Base-by-base conservation (phyloP, 163 green algal species). In the Prototheca stagnorum region DNA sequence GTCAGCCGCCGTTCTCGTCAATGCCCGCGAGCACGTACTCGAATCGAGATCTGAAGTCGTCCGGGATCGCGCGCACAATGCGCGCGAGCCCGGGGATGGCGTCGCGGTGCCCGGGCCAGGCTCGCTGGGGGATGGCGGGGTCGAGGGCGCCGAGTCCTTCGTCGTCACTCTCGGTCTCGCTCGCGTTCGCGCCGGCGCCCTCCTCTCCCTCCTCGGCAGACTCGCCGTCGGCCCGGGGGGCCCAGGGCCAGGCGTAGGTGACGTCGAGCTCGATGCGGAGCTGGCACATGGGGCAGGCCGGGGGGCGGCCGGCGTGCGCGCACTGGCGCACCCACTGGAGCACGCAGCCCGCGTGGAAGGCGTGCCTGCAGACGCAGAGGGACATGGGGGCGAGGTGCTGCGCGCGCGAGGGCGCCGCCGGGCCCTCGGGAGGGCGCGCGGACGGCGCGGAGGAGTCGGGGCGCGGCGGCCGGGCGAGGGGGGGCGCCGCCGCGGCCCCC, bases 291-390 rank as follows among this genome's bases (percentile, higher is more conserved):
- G 31, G 31, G 31, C 31, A 37, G 11, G 12, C 31, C 11, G 31
- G 11, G 9, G 31, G 11, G 11, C 31, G 9, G 31, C 31, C 31
- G 11, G 9, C 11, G 11, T 12, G 11, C 11, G 31, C 31, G 64
- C 81, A 92, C 68, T 89, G 79, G 34, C 73, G 57, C 51, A 92
- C 59, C 81, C 81, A 92, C 53, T 82, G 71, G 25, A 62, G 47
- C 23, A 81, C 56, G 60, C 70, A 81, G 33, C 49, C 56, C 19
- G 57, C 31, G 48, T 83, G 73, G 45, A 72, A 80, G 25, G 77
- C 70, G 46, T 79, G 75, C 16, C 58, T 55, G 43, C 67, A 82
- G 20, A 28, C 31, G 9, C 31, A 25, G 50, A 78, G 52, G 20
- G 56, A 46, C 47, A 68, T 61, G 28, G 46, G 56, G 2, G 16